Percentiles rank a stretch among this genome's conserved stretches.
Evolutionary conservation across 1,139 yeast genomes (phyloP).

Genomic region (Suhomyces atakaporum): DNA sequence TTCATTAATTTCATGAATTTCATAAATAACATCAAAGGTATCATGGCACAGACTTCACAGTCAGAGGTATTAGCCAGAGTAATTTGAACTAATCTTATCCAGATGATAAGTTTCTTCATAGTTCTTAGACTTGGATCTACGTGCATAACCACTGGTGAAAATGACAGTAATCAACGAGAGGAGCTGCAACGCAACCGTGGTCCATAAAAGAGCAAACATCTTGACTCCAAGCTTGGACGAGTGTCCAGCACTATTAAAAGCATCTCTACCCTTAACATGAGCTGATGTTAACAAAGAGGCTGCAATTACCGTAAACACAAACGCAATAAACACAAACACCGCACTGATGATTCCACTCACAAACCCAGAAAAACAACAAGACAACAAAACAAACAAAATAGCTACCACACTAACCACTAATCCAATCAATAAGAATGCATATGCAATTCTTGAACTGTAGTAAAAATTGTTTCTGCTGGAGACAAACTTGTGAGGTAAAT

Average conservation of each 20-base stretch:
- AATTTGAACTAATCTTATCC: conserved; percentile 7
- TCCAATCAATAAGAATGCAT: conserved; percentile 66
- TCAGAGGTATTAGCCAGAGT: conserved; percentile 3
- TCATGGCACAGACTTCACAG: too few species aligned
- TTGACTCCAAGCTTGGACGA: conserved; percentile 56
- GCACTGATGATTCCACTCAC: conserved; percentile 23
- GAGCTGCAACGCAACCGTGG: conserved; percentile 51
- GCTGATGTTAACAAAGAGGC: conserved; percentile 68
- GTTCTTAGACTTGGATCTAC: conserved; percentile 1
- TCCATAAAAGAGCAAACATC: conserved; percentile 67
- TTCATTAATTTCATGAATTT: too few species aligned
- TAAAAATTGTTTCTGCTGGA: conserved; percentile 52
- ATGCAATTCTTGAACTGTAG: conserved; percentile 66
- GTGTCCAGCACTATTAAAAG: conserved; percentile 51
- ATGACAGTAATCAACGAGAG: conserved; percentile 20
- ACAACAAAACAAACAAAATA: conserved; percentile 19
- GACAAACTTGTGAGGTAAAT: conserved; percentile 52
- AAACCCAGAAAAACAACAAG: conserved; percentile 17
- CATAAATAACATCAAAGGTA: too few species aligned
- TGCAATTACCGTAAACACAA: conserved; percentile 56
- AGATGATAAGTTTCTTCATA: conserved; percentile 5
- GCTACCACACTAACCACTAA: conserved; percentile 57
- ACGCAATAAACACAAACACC: conserved; percentile 36
- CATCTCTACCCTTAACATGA: conserved; percentile 60
- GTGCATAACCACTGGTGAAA: conserved; percentile 8